A percentile compares a stretch with the other conserved stretches of the same genome.
phyloP scores from a whole-genome alignment of 345 rosid species.

The Gossypium arboreum region DNA sequence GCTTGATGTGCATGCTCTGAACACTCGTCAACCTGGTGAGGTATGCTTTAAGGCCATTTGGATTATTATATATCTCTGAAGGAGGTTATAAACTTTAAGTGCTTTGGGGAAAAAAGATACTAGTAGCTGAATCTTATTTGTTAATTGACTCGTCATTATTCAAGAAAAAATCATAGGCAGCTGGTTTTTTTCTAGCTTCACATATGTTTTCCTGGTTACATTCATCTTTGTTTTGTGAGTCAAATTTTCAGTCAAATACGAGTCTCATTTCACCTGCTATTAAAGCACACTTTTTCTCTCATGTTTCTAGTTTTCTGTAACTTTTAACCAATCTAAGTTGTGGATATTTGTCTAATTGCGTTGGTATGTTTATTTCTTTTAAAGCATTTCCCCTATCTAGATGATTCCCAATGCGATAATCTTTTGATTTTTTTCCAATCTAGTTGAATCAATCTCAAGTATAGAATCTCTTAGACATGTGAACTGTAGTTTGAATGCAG shows the following conservation, averaged over 20 bases:
- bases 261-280: neutral
- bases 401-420: neutral
- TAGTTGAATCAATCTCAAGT: slow-evolving; percentile 17
- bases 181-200: neutral
- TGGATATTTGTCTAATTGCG: neutral
- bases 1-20: slow-evolving; percentile 81
- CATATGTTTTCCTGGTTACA: neutral
- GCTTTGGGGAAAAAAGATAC: neutral
- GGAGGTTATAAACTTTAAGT: neutral
- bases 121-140: neutral
- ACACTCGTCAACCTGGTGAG: slow-evolving; percentile 92
- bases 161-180: neutral
- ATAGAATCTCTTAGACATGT: slow-evolving; percentile 33
- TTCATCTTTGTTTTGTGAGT: neutral
- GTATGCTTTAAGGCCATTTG: slow-evolving; percentile 35
- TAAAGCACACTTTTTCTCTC: neutral
- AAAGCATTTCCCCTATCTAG: neutral
- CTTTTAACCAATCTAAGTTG: neutral
- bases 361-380: neutral
- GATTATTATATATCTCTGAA: neutral
- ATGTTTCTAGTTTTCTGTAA: neutral
- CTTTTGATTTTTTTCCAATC: neutral
- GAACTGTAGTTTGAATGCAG: slow-evolving; percentile 83
- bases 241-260: slow-evolving; percentile 1
- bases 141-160: neutral